phyloP scores from a whole-genome alignment of 129 eudicot genomes.

The Calendula officinalis region DNA sequence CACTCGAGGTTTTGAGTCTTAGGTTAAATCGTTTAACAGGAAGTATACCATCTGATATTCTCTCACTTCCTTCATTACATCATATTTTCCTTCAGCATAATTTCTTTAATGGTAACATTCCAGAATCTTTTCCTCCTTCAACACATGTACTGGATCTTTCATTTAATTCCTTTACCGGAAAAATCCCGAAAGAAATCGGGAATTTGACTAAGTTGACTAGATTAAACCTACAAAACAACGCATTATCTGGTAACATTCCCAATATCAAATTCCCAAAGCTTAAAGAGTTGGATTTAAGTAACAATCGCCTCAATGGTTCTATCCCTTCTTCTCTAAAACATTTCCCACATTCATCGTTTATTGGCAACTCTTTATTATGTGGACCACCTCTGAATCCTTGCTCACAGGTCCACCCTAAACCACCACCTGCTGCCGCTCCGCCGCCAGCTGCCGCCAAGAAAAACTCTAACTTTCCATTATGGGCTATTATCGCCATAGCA shows the following conservation, averaged over 20 bases:
- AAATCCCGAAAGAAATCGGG: conserved; percentile 44
- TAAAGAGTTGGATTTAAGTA: conserved; percentile 49
- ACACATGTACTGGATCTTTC: conserved; percentile 61
- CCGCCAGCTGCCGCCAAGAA: conserved; percentile 13
- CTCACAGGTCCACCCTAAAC: conserved; percentile 22
- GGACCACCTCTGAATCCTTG: conserved; percentile 64
- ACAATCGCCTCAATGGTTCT: conserved; percentile 59
- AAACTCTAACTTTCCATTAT: conserved; percentile 43
- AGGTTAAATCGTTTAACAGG: conserved; percentile 62
- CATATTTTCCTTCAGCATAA: conserved; percentile 63
- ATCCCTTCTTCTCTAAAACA: conserved; percentile 54
- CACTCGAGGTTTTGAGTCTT: conserved; percentile 58
- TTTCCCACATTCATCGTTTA: conserved; percentile 63
- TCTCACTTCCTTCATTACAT: conserved; percentile 63
- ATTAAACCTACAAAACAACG: conserved; percentile 63
- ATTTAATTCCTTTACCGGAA: conserved; percentile 55
- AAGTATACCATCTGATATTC: conserved; percentile 56
- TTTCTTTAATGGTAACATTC: conserved; percentile 58
- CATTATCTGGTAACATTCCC: conserved; percentile 64
- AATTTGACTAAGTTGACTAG: conserved; percentile 54
- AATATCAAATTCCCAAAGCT: conserved; percentile 43
- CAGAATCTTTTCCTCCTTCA: conserved; percentile 42
- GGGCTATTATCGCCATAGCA: conserved; percentile 65
- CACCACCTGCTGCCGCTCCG: conserved; percentile 12
- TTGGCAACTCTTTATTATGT: conserved; percentile 58